Conservation (phyloP, 176 grass and related monocot genomes). For the Urochloa ruziziensis region DNA sequence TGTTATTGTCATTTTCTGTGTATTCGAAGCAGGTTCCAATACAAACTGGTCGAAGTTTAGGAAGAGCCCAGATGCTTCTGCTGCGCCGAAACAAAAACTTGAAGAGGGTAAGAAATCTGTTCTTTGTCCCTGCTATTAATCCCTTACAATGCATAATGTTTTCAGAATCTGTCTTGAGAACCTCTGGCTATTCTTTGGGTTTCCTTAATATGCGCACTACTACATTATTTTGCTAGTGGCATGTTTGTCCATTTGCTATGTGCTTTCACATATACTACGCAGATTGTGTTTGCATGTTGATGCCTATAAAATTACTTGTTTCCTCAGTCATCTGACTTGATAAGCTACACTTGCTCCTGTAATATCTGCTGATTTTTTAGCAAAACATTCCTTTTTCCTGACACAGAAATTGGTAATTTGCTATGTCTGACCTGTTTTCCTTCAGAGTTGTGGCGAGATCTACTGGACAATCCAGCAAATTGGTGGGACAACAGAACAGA, state of each 20-base stretch:
- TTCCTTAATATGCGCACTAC: neutral
- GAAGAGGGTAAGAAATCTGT: constrained; percentile 30
- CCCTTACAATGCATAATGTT: neutral
- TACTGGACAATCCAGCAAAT: constrained; percentile 58
- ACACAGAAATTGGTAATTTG: neutral
- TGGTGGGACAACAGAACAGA: constrained; percentile 85
- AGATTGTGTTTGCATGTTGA: neutral
- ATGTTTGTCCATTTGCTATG: neutral
- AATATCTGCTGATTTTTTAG: neutral
- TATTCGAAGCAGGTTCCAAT: neutral
- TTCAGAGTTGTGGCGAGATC: constrained; percentile 63
- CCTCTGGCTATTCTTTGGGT: neutral
- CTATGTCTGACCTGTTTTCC: neutral
- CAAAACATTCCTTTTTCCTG: neutral
- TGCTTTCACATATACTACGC: neutral
- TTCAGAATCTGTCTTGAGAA: neutral
- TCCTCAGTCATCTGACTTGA: neutral
- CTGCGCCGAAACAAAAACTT: constrained; percentile 18
- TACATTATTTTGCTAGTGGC: neutral
- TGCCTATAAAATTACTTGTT: neutral
- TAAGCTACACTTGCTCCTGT: neutral
- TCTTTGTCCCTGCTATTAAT: neutral
- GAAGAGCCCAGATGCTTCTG: constrained; percentile 19
- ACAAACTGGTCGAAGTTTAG: constrained; percentile 11
- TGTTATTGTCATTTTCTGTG: neutral